Percentiles rank a stretch among this genome's conserved stretches.
These are phyloP conservation scores for Russula sp. DNA, from an alignment of 768 basidiomycete species.

Conservation along the genomic window DNA sequence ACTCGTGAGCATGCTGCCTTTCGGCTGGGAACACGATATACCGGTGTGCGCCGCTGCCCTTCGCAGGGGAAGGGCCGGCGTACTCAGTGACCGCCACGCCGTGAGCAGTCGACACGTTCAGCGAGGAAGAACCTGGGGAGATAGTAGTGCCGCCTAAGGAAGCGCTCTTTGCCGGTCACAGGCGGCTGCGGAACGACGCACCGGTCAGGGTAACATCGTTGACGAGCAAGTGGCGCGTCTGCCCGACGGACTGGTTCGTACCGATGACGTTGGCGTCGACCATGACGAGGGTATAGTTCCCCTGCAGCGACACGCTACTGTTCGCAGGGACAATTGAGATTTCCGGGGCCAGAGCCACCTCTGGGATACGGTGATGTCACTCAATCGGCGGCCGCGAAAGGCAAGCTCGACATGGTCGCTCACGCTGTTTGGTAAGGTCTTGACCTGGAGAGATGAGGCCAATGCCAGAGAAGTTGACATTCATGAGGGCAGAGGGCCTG, in stretches of 20 bases:
- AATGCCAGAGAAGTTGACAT: slow-evolving; percentile 45
- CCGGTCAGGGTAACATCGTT: slow-evolving; percentile 52
- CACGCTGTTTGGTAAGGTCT: slow-evolving; percentile 49
- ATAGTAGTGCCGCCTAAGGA: not conserved
- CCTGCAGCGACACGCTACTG: slow-evolving; percentile 40
- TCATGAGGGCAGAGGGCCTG: slow-evolving; percentile 50
- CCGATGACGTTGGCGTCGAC: slow-evolving; percentile 69
- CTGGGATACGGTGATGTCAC: slow-evolving; percentile 33
- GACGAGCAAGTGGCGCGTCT: slow-evolving; percentile 77
- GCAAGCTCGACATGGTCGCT: slow-evolving; percentile 28
- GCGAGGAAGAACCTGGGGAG: not conserved
- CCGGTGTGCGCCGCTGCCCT: slow-evolving; percentile 72
- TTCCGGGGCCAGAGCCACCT: slow-evolving; percentile 48
- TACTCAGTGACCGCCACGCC: slow-evolving; percentile 55
- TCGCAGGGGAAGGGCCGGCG: slow-evolving; percentile 63
- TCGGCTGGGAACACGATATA: slow-evolving; percentile 25
- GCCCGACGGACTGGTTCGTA: slow-evolving; percentile 47
- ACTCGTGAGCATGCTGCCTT: not conserved
- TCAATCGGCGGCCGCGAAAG: not conserved
- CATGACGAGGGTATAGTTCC: slow-evolving; percentile 65
- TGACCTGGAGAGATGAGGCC: slow-evolving; percentile 56
- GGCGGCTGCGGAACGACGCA: slow-evolving; percentile 25
- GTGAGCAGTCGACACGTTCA: slow-evolving; percentile 38
- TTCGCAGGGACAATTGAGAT: slow-evolving; percentile 48
- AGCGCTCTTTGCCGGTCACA: not conserved